Evolutionary conservation across 2,329 filamentous ascomycete species (phyloP).

Genomic region (Diaporthe sp.): DNA sequence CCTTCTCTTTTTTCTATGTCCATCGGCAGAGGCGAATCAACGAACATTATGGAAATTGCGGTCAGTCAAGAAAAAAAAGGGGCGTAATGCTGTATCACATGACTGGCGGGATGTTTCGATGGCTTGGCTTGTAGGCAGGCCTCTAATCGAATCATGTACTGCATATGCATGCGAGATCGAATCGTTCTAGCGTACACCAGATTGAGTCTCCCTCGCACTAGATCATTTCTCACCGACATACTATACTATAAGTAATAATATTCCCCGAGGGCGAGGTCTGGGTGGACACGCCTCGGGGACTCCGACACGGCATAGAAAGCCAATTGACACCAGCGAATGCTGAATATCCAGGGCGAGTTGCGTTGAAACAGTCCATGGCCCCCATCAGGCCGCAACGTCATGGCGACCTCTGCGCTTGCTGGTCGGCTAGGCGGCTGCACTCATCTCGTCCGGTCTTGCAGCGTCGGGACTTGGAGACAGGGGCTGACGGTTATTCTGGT

Average conservation of each 20-base stretch:
- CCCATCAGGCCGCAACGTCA: not conserved
- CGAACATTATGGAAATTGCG: not conserved
- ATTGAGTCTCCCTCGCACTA: not conserved
- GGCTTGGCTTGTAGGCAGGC: not conserved
- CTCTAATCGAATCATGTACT: constrained; percentile 13
- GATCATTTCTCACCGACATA: not conserved
- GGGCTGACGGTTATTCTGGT: not conserved
- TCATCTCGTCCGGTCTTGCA: constrained; percentile 11
- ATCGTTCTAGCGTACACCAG: not conserved
- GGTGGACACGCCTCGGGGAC: not conserved
- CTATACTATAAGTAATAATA: not conserved
- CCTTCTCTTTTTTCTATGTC: not conserved
- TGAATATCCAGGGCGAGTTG: constrained; percentile 8
- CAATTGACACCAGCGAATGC: constrained; percentile 9
- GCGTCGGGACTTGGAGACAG: not conserved
- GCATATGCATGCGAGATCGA: constrained; percentile 22
- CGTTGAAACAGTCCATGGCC: constrained; percentile 8
- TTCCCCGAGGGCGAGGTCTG: not conserved
- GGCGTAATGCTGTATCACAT: not conserved
- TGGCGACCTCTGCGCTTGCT: not conserved
- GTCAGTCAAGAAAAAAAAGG: not conserved
- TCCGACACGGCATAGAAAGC: not conserved
- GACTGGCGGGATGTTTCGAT: not conserved
- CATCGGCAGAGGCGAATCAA: not conserved
- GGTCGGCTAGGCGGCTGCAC: constrained; percentile 13